Evolutionary conservation across 257 asterid species (phyloP).

Genomic region (Solanum tacnaense): DNA sequence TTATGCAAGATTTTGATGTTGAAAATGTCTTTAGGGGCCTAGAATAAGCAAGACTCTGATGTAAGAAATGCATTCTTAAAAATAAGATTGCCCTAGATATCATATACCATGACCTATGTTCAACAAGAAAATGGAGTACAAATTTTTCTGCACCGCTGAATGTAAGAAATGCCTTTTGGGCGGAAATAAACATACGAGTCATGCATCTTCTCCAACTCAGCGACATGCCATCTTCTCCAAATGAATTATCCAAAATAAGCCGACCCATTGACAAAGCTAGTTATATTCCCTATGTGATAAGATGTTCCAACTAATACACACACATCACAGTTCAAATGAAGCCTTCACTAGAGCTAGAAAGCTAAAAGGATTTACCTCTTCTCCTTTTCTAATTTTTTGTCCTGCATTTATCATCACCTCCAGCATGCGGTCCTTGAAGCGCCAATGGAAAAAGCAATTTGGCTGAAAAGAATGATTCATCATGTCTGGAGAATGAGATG

Average conservation of each 20-base stretch:
- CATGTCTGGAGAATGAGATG: conserved; percentile 50
- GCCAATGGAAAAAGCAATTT: conserved; percentile 97
- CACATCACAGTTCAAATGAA: background rate
- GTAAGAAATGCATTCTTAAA: background rate
- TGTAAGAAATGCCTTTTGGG: background rate
- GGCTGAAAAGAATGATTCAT: conserved; percentile 91
- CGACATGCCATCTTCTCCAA: background rate
- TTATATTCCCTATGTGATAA: background rate
- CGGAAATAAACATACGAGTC: background rate
- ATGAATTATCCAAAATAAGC: background rate
- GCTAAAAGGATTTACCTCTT: conserved; percentile 48
- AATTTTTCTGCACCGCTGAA: background rate
- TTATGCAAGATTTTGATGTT: background rate
- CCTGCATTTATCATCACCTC: conserved; percentile 99
- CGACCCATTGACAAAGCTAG: background rate
- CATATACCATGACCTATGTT: background rate
- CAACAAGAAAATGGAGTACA: background rate
- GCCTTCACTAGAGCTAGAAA: conserved; percentile 1
- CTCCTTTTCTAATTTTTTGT: conserved; percentile 71
- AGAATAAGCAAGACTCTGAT: background rate
- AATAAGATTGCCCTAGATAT: background rate
- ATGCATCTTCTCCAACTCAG: background rate
- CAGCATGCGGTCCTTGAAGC: conserved; percentile 97
- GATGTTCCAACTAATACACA: background rate
- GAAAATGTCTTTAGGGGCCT: background rate